Evolutionary conservation across 1,284 basidiomycete genomes (phyloP), one percentile per base, ranked within the genome.

Genomic region (Crucibulum parvulum): DNA sequence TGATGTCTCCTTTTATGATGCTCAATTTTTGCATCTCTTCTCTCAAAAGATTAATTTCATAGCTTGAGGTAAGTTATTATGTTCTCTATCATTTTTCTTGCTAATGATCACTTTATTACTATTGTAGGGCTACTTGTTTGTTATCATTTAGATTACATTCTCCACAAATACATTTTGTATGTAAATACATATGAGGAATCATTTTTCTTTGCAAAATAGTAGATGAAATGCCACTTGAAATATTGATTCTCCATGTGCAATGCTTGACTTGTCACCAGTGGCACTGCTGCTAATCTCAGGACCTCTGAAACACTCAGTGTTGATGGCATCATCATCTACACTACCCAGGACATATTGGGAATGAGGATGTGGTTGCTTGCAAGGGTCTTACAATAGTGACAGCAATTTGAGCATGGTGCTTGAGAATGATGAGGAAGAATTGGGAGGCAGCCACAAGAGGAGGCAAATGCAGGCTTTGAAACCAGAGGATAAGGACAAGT

Each of bases 281-380:
- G 67, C 69, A 51, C 61, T 75, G 16, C 72, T 70, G 37, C 62
- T 67, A 15, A 45, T 68, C 47, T 58, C 48, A 37, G 13, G 52
- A 35, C 58, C 59, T 34, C 69, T 80, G 34, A 81, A 81, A 66
- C 78, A 78, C 38, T 78, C 78, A 36, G 78, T 77, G 11, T 80
- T 78, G 6, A 72, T 73, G 15, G 77, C 76, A 7, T 72, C 70
- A 11, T 62, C 78, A 37, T 78, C 76, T 15, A 80, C 78, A 3
- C 78, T 78, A 24, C 78, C 78, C 2, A 60, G 77, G 47, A 80
- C 78, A 7, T 72, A 75, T 61, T 68, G 74, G 37, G 75, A 72
- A 43, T 69, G 68, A 47, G 72, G 71, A 41, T 66, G 74, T 37
- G 70, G 69, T 34, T 53, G 64, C 45, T 75, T 72, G 24, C 66